Evolutionary conservation across 2,329 filamentous ascomycete species (phyloP), one percentile per base, ranked within the genome.

Genomic region (Verticillium tricorpus): DNA sequence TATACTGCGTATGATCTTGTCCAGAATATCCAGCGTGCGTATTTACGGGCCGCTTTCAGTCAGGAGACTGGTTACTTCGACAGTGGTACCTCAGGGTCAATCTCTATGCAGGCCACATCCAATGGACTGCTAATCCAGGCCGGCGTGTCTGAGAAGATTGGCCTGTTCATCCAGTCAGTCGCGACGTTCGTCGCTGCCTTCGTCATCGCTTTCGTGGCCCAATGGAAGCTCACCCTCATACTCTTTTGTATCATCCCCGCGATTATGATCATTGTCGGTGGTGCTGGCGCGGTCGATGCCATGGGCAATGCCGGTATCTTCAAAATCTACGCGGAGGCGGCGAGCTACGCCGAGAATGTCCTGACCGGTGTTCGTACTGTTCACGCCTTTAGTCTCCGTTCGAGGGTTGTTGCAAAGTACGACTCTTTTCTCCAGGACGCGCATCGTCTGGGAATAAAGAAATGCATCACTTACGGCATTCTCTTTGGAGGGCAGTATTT

Each of bases 51-150:
- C 39, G 76, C 82, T 1, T 73, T 86, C n/a, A 72, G 80, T 8
- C 80, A 84, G 63, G 79, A 82, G 59, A 74, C 83, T 35, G 74
- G 76, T 59, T 80, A 77, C 67, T 84, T 82, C 63, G 82, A 84
- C 66, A 70, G 69, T 35, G 72, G 71, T 19, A 28, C 35, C 15
- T 31, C n/a, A 9, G 59, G 59, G 11, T 62, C 61, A 52, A 60
- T 62, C 35, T 56, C 61, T 34, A 59, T 59, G 37, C 61, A 62
- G 28, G 56, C 61, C 35, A 59, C 57, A 11, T 59, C 57, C 37
- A 62, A 62, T 37, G 61, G 61, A 25, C 31, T 40, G 34, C 50
- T 62, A 17, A 62, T 62, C n/a, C 61, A 62, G 31, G 56, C 61
- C 2, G 61, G 57, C 17, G 59, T 57, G 25, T 28, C 56, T 9